Evolutionary conservation across 495 filamentous ascomycete species (phyloP), one percentile per base, ranked within the genome.

Genomic region (Penicillium dipodomyicola): DNA sequence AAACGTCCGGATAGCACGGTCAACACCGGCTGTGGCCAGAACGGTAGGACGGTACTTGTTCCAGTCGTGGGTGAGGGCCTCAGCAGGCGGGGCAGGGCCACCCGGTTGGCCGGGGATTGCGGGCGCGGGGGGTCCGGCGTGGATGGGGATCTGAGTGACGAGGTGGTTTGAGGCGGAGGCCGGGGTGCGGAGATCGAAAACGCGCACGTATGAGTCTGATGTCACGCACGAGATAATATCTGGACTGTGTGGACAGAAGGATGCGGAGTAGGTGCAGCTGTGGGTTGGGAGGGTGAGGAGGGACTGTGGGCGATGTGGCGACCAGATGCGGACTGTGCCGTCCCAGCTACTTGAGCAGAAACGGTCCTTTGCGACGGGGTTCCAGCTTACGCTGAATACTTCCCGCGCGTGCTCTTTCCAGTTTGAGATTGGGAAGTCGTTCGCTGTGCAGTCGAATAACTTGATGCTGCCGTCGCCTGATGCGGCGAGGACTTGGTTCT

Each of bases 41-140:
- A 96, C 77, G 0, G 83, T 86, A 30, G 89, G 82, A 2, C 88
- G 85, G 69, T 98, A 98, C 69, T 98, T 98, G 71, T 98, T 98
- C 95, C 95, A 97, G 72, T 98, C 94, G 69, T 97, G 94, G 3
- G 93, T 97, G 15, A 98, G 82, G 29, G 87, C 82, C 75, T 98
- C 94, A 17, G 81, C 77, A 0, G 87, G 87, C n/a, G 81, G 72
- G 39, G 61, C 54, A 1, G 71, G 61, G n/a, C 73, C 49, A 61
- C 76, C 61, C 55, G 68, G 45, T 62, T 65, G 60, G 23, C 69
- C 59, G 56, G 71, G 74, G 29, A 74, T 73, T 1, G 60, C 52
- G 10, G 75, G 66, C 3, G 76, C 67, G 0, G 77, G 72, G 4
- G 80, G 79, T 3, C 81, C 76, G 3, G 80, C 77, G 69, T 96